Evolutionary conservation across 1,139 yeast species (phyloP).

Genomic region (Pichia sp.): DNA sequence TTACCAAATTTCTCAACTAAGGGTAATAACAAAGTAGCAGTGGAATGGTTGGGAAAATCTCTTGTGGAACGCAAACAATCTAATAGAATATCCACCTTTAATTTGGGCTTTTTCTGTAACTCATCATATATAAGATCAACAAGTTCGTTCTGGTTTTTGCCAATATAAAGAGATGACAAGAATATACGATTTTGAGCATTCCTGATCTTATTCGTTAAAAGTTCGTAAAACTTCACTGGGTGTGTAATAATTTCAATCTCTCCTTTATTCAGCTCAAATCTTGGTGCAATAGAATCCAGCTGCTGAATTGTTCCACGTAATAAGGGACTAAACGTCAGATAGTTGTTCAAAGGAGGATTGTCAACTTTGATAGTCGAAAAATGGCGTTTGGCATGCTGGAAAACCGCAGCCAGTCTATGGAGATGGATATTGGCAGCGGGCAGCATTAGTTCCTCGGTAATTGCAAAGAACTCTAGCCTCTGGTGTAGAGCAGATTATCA

Average conservation of each 20-base stretch:
- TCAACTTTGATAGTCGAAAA: conserved; percentile 28
- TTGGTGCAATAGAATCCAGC: conserved; percentile 63
- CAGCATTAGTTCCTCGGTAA: conserved; percentile 2
- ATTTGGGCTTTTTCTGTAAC: conserved; percentile 49
- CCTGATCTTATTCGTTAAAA: conserved; percentile 53
- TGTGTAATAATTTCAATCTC: conserved; percentile 60
- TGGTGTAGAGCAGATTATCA: not conserved
- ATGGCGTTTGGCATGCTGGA: conserved; percentile 14
- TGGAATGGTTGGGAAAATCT: conserved; percentile 75
- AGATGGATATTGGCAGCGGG: conserved; percentile 12
- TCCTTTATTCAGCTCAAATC: conserved; percentile 56
- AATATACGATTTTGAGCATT: conserved; percentile 60
- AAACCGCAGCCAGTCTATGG: conserved; percentile 6
- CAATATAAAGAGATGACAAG: conserved; percentile 81
- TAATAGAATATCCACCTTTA: conserved; percentile 68
- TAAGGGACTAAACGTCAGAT: conserved; percentile 43
- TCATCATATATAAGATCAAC: conserved; percentile 57
- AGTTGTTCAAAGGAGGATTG: conserved; percentile 25
- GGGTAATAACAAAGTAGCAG: conserved; percentile 70
- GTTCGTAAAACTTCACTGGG: conserved; percentile 67
- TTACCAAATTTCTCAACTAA: conserved; percentile 63
- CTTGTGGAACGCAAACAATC: conserved; percentile 93
- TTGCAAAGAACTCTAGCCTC: not conserved
- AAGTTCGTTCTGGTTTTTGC: conserved; percentile 74
- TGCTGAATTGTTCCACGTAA: conserved; percentile 49